These are phyloP conservation scores for Russula sp. DNA, from an alignment of 768 basidiomycete species.

Conservation along the genomic window DNA sequence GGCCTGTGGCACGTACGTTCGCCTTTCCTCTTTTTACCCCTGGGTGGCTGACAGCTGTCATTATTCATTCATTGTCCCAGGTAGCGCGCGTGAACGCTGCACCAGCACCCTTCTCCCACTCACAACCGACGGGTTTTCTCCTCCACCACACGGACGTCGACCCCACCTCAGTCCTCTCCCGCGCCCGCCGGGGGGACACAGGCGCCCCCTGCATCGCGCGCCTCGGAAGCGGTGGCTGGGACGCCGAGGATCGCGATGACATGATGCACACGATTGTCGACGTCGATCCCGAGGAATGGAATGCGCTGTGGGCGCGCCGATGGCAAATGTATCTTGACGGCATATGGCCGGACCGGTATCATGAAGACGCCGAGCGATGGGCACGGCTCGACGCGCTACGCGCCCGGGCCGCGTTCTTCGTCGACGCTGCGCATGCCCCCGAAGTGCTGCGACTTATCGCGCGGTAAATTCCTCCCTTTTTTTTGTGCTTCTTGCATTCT, in stretches of 20 bases:
- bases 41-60: not conserved
- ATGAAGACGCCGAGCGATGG: constrained; percentile 16
- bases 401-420: constrained; percentile 11
- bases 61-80: not conserved
- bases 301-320: constrained; percentile 11
- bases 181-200: constrained; percentile 9
- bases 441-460: constrained; percentile 16
- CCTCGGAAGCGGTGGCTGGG: constrained; percentile 18
- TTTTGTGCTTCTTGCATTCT: not conserved
- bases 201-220: constrained; percentile 12
- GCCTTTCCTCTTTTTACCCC: not conserved
- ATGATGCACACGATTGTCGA: constrained; percentile 18
- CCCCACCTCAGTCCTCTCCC: constrained; percentile 5
- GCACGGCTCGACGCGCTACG: constrained; percentile 16
- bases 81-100: constrained; percentile 15
- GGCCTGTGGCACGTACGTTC: constrained; percentile 18
- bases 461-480: not conserved
- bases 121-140: constrained; percentile 16
- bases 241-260: constrained; percentile 11
- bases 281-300: constrained; percentile 20
- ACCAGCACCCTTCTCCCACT: constrained; percentile 1
- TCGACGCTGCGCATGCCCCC: constrained; percentile 11
- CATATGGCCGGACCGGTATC: constrained; percentile 7
- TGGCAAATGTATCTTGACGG: constrained; percentile 22
- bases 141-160: constrained; percentile 15